These are phyloP conservation scores for Pestalotiopsis sp. DNA, from an alignment of 2,329 filamentous ascomycete genomes.

Conservation along the genomic window DNA sequence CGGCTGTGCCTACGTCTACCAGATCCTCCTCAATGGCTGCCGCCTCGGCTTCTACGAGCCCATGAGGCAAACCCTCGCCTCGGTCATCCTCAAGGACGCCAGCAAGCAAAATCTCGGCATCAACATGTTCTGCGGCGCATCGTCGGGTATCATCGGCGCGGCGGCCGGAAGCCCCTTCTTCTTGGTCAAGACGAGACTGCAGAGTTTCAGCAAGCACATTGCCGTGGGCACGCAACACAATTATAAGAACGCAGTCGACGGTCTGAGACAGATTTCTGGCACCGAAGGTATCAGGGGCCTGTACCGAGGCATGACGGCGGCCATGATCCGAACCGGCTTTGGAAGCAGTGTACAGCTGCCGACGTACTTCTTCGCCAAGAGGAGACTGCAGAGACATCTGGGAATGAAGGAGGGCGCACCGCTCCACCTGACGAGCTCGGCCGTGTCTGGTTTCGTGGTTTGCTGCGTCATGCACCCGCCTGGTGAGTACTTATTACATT, in stretches of 20 bases:
- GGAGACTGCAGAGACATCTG: constrained; percentile 76
- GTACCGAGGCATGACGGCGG: constrained; percentile 87
- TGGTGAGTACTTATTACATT: constrained; percentile 50
- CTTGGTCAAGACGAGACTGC: constrained; percentile 92
- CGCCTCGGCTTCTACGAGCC: constrained; percentile 97
- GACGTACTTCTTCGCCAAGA: constrained; percentile 97
- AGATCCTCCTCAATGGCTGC: constrained; percentile 94
- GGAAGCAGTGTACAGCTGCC: constrained; percentile 95
- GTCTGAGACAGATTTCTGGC: constrained; percentile 75
- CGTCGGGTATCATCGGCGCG: constrained; percentile 86
- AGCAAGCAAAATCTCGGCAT: constrained; percentile 81
- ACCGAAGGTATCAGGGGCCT: constrained; percentile 77
- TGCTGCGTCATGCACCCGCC: constrained; percentile 98
- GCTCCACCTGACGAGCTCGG: constrained; percentile 85
- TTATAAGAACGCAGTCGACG: constrained; percentile 84
- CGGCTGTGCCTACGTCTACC: constrained; percentile 92
- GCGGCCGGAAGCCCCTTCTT: constrained; percentile 96
- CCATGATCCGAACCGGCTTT: constrained; percentile 95
- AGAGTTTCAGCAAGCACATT: constrained; percentile 88
- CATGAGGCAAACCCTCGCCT: constrained; percentile 71
- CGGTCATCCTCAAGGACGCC: constrained; percentile 68
- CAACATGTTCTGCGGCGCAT: constrained; percentile 91
- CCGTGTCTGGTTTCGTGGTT: constrained; percentile 90
- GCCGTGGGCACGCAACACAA: constrained; percentile 96
- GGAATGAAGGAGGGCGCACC: constrained; percentile 89